These are phyloP conservation scores for Pseudozyma tsukubaensis DNA, from an alignment of 1,284 basidiomycete species.

Conservation along the genomic window DNA sequence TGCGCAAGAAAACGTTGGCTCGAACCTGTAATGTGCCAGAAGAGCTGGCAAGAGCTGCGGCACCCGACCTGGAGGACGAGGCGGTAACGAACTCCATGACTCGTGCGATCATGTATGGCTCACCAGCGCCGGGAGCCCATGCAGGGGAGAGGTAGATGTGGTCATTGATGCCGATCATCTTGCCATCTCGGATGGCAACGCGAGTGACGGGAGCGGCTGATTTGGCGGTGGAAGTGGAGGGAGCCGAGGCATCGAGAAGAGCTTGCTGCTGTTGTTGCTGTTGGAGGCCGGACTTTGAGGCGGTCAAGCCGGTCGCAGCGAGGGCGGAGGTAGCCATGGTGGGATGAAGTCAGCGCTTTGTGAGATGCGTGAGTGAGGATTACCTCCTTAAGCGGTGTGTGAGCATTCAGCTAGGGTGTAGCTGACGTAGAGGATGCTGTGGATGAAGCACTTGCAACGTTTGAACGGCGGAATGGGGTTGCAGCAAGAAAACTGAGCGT, in stretches of 20 bases:
- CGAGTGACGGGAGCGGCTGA: conserved; percentile 49
- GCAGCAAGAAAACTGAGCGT: background rate
- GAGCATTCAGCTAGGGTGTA: too few relatives aligned
- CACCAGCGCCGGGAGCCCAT: conserved; percentile 89
- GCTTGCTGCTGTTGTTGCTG: conserved; percentile 52
- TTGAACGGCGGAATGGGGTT: background rate
- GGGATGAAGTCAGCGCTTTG: background rate
- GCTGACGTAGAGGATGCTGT: too few relatives aligned
- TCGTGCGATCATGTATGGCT: conserved; percentile 86
- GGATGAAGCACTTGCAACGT: conserved; percentile 4
- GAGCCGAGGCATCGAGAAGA: conserved; percentile 33
- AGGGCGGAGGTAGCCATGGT: conserved; percentile 44
- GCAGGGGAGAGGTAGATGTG: conserved; percentile 93
- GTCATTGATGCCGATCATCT: conserved; percentile 72
- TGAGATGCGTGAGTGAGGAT: too few relatives aligned
- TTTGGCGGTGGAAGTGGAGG: conserved; percentile 35
- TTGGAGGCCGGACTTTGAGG: conserved; percentile 39
- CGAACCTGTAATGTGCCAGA: conserved; percentile 74
- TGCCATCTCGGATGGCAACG: conserved; percentile 54
- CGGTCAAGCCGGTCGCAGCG: conserved; percentile 48
- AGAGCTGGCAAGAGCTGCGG: conserved; percentile 74
- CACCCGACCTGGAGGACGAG: conserved; percentile 76
- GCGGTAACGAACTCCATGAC: conserved; percentile 95
- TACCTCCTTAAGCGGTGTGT: too few relatives aligned
- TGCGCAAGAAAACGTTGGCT: conserved; percentile 91